These are phyloP conservation scores for Perkinsus chesapeaki DNA, from an alignment of 169 alveolate genomes.

Conservation along the genomic window DNA sequence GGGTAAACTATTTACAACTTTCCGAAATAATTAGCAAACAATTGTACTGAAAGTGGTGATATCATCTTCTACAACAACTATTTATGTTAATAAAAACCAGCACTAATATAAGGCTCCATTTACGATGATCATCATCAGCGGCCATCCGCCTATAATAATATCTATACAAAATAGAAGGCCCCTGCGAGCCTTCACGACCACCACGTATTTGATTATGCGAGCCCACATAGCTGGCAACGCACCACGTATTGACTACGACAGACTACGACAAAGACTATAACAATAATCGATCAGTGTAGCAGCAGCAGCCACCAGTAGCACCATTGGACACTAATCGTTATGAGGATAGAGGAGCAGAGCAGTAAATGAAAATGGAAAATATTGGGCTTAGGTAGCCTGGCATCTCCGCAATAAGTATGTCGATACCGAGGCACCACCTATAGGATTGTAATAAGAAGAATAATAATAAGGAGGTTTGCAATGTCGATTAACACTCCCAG, in stretches of 20 bases:
- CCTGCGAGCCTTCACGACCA: background rate
- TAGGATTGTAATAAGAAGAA: no score
- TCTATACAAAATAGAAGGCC: background rate
- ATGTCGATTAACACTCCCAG: no score
- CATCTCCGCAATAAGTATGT: no score
- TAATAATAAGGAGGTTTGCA: no score
- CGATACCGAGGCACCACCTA: no score
- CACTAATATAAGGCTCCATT: background rate
- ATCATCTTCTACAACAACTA: background rate
- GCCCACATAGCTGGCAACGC: background rate
- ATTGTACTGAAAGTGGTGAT: background rate
- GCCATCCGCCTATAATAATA: background rate
- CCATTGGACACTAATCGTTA: no score
- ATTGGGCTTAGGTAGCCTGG: no score
- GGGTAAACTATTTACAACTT: background rate
- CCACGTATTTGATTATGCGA: background rate
- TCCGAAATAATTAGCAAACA: background rate
- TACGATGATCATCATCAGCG: background rate
- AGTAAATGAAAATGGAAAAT: background rate
- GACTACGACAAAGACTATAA: no score
- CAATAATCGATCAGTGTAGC: background rate
- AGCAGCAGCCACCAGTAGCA: no score
- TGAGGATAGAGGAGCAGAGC: background rate
- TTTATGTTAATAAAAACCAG: background rate
- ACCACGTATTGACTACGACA: no score